Percentiles rank a stretch among this genome's conserved stretches.
These are phyloP conservation scores for Recurvomyces mirabilis DNA, from an alignment of 495 filamentous ascomycete species.

Conservation along the genomic window DNA sequence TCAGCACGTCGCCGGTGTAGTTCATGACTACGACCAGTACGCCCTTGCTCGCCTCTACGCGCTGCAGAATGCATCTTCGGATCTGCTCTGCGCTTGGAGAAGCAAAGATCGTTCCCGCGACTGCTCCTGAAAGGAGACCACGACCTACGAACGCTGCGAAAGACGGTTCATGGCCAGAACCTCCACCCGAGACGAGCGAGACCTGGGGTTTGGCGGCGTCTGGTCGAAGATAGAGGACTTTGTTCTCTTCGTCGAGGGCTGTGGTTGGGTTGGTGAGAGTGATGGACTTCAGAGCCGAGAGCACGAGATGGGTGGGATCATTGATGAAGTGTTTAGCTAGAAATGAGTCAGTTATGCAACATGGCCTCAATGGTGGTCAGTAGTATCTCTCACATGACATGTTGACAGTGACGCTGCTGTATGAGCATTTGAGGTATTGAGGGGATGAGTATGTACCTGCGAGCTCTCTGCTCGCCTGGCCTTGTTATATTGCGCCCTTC, in stretches of 20 bases:
- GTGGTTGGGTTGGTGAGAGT: constrained; percentile 80
- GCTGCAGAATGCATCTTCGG: constrained; percentile 57
- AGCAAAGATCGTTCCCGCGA: constrained; percentile 90
- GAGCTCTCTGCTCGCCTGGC: too few species aligned
- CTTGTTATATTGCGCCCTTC: too few species aligned
- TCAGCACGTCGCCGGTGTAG: constrained; percentile 70
- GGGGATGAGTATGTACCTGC: too few species aligned
- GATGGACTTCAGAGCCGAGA: constrained; percentile 61
- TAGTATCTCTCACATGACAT: constrained; percentile 1
- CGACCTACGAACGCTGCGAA: constrained; percentile 62
- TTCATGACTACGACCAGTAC: constrained; percentile 60
- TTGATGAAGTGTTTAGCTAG: constrained; percentile 83
- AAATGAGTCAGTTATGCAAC: background rate
- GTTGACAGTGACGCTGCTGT: background rate
- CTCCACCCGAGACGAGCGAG: constrained; percentile 79
- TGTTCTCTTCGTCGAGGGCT: constrained; percentile 67
- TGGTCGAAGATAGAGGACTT: constrained; percentile 71
- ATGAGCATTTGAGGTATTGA: too few species aligned
- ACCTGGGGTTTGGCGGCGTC: constrained; percentile 44
- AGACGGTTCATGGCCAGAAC: constrained; percentile 85
- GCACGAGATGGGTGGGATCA: constrained; percentile 70
- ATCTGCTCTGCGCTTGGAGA: constrained; percentile 81
- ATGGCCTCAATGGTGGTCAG: too few species aligned
- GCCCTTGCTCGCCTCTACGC: constrained; percentile 59
- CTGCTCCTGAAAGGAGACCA: constrained; percentile 74